Conservation (phyloP, 805 yeast species). For the Lipomyces lipofer region DNA sequence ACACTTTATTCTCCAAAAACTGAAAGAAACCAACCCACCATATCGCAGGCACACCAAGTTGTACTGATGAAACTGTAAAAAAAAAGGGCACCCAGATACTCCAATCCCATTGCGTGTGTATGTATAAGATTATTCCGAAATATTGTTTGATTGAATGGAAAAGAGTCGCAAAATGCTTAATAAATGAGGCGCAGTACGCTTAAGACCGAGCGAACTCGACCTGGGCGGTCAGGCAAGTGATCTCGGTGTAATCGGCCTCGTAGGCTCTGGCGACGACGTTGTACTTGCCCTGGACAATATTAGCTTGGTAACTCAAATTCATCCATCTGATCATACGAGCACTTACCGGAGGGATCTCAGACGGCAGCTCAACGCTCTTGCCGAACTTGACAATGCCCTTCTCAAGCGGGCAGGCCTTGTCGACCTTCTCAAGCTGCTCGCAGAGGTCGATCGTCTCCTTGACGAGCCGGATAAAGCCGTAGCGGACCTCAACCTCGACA, state of each 20-base stretch:
- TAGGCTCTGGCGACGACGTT: conserved; percentile 85
- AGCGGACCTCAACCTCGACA: conserved; percentile 88
- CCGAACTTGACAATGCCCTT: conserved; percentile 66
- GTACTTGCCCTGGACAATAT: conserved; percentile 57
- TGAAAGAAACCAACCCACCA: too few species aligned
- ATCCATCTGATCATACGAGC: neutral
- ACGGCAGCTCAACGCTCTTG: conserved; percentile 80
- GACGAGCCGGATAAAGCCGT: conserved; percentile 85
- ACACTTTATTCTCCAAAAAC: too few species aligned
- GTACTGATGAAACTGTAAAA: too few species aligned
- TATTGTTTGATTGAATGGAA: neutral
- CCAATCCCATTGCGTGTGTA: conserved; percentile 1
- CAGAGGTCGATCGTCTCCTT: conserved; percentile 93
- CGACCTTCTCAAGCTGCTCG: conserved; percentile 80
- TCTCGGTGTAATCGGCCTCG: conserved; percentile 75
- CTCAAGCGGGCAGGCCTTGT: conserved; percentile 77
- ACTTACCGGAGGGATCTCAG: conserved; percentile 83
- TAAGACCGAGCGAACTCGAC: conserved; percentile 39
- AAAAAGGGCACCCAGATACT: neutral
- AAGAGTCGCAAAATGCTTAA: too few species aligned
- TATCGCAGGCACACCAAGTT: too few species aligned
- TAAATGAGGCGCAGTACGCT: too few species aligned
- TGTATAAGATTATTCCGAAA: neutral
- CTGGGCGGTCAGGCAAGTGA: conserved; percentile 69
- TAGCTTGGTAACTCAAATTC: neutral